Percentiles rank a stretch among this genome's conserved stretches.
These are phyloP conservation scores for Ustilago sp. DNA, from an alignment of 1,284 basidiomycete species.

Conservation along the genomic window DNA sequence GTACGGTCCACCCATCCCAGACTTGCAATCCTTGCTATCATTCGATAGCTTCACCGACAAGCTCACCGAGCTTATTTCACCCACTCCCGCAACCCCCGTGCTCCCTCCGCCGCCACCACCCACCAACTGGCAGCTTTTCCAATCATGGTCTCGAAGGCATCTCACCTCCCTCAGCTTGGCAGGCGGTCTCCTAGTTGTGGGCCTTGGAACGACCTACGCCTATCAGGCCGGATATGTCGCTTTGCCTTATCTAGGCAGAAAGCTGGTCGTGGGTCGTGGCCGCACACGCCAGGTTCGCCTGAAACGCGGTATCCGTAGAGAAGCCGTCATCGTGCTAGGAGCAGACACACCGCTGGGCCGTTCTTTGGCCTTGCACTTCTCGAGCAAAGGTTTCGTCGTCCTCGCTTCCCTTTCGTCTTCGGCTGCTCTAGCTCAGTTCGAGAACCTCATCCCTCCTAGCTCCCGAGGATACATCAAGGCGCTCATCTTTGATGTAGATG, in stretches of 20 bases:
- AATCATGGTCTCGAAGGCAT: constrained; percentile 33
- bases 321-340: constrained; percentile 64
- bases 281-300: constrained; percentile 37
- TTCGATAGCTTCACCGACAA: constrained; percentile 39
- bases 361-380: constrained; percentile 55
- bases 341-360: constrained; percentile 67
- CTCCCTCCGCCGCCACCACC: constrained; percentile 53
- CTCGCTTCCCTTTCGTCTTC: constrained; percentile 59
- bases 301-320: constrained; percentile 54
- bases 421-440: constrained; percentile 52
- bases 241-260: constrained; percentile 45
- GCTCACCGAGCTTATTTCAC: constrained; percentile 39
- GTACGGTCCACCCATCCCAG: constrained; percentile 51
- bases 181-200: constrained; percentile 38
- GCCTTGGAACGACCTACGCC: constrained; percentile 43
- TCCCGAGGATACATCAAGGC: constrained; percentile 65
- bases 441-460: constrained; percentile 57
- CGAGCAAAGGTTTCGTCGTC: constrained; percentile 62
- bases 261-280: constrained; percentile 25
- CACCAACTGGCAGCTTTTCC: constrained; percentile 21
- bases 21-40: constrained; percentile 47
- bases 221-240: constrained; percentile 39
- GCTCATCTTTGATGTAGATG: constrained; percentile 48
- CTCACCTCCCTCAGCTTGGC: constrained; percentile 25
- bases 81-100: constrained; percentile 26